Conservation (phyloP, 805 yeast genomes). For the Starmerella floricola region DNA sequence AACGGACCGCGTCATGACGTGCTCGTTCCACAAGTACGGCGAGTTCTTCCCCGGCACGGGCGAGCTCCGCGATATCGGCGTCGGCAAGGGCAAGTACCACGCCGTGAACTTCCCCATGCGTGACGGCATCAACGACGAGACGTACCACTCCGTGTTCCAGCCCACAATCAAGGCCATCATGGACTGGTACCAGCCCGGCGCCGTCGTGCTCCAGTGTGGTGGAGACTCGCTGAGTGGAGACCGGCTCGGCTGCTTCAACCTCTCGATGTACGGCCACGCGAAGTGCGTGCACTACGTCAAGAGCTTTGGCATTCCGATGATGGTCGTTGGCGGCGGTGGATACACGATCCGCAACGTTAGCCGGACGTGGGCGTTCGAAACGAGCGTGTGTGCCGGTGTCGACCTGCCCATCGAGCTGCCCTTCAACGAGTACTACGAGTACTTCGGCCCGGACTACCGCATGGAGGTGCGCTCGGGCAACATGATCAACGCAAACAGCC, state of each 20-base stretch:
- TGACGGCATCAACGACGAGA: constrained; percentile 91
- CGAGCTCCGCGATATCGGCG: constrained; percentile 74
- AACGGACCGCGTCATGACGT: constrained; percentile 93
- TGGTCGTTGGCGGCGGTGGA: constrained; percentile 96
- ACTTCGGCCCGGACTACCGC: constrained; percentile 93
- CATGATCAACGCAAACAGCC: constrained; percentile 92
- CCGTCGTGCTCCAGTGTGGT: constrained; percentile 92
- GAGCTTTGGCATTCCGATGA: constrained; percentile 77
- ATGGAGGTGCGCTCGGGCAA: constrained; percentile 89
- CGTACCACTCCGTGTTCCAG: constrained; percentile 64
- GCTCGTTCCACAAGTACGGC: constrained; percentile 90
- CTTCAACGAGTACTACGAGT: constrained; percentile 91
- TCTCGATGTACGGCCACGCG: constrained; percentile 87
- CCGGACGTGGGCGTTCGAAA: constrained; percentile 91
- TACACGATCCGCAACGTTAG: constrained; percentile 93
- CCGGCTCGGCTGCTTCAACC: constrained; percentile 83
- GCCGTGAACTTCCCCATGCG: constrained; percentile 84
- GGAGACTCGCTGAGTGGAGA: constrained; percentile 93
- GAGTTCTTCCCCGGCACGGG: constrained; percentile 98
- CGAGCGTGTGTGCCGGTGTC: constrained; percentile 61
- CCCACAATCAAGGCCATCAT: constrained; percentile 70
- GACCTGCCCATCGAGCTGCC: constrained; percentile 49
- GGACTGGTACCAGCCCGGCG: constrained; percentile 83
- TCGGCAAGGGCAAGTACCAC: constrained; percentile 79
- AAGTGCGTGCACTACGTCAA: constrained; percentile 86